Base-by-base conservation (phyloP, 208 protist species). In the Tritrichomonas musculus region DNA sequence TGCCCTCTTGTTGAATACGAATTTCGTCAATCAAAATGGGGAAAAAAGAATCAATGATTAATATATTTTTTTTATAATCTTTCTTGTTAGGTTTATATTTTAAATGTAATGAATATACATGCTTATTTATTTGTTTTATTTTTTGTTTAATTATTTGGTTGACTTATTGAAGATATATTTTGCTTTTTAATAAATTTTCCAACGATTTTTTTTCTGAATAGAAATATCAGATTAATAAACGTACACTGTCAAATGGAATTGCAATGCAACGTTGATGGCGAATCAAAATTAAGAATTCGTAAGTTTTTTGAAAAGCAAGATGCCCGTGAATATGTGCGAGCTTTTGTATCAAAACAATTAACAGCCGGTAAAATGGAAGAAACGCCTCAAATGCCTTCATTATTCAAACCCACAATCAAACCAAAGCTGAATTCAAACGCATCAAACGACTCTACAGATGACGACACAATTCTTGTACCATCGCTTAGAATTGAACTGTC, bases 191-290 rank as follows among this genome's bases (percentile, higher is more conserved):
- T 30, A 72, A 36, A 64, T 64, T 64, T 72, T 72, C 20, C 64
- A 72, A n/a, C 4, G 33, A 72, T 72, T 17, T 36, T 72, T 72
- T 36, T 72, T n/a, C 33, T 36, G 22, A 72, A n/a, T 49, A 30
- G 69, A 9, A 77, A 53, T 33, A 8, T 20, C 25, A 53, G 30
- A 53, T 53, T 53, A 50, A 39, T 82, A 82, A 82, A 82, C 73
- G 73, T 82, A 47, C 73, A n/a, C 41, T n/a, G n/a, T 33, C 13
- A 82, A 88, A 88, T 88, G 77, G 47, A 88, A 33, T 39, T 88
- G 1, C 20, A 88, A n/a, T 5, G 27, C 11, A 88, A 69, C 25
- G 27, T 88, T 60, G 25, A 30, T 88, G 41, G 17, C 11, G 41
- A 88, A 60, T 44, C 44, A 9, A 88, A 88, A 57, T 4, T 88